Evolutionary conservation across 2,329 filamentous ascomycete genomes (phyloP), one percentile per base, ranked within the genome.

Genomic region (Thelonectria blattea): DNA sequence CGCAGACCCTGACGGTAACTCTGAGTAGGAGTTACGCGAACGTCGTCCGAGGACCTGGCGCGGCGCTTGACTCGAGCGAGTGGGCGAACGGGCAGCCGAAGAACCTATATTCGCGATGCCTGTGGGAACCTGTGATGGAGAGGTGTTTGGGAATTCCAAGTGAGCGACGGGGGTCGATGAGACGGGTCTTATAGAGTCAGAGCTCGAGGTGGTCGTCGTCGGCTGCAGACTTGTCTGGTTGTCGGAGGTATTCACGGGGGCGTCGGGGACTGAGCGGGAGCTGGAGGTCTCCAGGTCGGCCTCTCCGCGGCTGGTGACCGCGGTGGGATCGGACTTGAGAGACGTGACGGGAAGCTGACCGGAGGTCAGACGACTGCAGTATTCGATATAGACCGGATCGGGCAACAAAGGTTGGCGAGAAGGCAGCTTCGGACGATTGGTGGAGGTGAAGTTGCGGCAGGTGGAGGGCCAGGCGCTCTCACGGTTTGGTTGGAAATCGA

Each of bases 191-290:
- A 81, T 80, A 75, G 76, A 64, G 66, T 74, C 74, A 70, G 78
- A 78, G 79, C 75, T 80, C 72, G 80, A 73, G 76, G 83, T 72
- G 76, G 76, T 75, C 72, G 78, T 75, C 70, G 80, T 76, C 76
- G 79, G 76, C 68, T 79, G 83, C 82, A 85, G 82, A 75, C 79
- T 82, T 79, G 83, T 77, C 83, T 85, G 84, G 82, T 83, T 78
- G 87, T 88, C 88, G 86, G 89, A 79, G 81, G 83, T 66, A 69
- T 71, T 64, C 58, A 70, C 67, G 72, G 72, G 69, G 65, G 64
- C 71, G 61, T 68, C 67, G 71, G 70, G 68, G 68, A 65, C 71
- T 68, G 71, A 73, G 68, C 67, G 71, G 65, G 74, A 63, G 68
- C 70, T 66, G 67, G 70, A 73, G 68, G 73, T 69, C 71, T 79